Conservation (phyloP, 2,329 filamentous ascomycete genomes). For the Ceratocystis alfenasii region DNA sequence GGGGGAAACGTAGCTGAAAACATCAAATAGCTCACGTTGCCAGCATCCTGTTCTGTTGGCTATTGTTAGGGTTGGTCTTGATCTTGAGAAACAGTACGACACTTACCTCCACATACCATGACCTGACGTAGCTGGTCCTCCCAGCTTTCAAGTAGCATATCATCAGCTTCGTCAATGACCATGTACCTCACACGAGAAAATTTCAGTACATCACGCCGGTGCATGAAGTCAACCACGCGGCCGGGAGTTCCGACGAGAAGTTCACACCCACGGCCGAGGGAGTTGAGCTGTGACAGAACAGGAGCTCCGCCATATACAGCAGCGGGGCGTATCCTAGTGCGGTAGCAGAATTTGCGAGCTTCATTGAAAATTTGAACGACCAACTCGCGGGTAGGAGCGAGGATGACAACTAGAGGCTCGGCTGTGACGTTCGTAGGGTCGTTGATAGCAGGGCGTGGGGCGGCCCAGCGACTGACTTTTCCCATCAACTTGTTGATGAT, state of each 20-base stretch:
- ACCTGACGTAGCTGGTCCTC: slow-evolving; percentile 61
- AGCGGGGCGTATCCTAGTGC: slow-evolving; percentile 84
- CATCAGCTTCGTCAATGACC: slow-evolving; percentile 89
- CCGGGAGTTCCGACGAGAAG: slow-evolving; percentile 81
- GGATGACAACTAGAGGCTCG: slow-evolving; percentile 76
- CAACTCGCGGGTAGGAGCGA: slow-evolving; percentile 79
- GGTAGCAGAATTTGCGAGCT: slow-evolving; percentile 81
- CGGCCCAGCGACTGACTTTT: slow-evolving; percentile 79
- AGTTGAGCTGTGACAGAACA: slow-evolving; percentile 52
- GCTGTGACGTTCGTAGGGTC: slow-evolving; percentile 46
- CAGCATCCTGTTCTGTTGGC: slow-evolving; percentile 58
- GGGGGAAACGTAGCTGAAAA: slow-evolving; percentile 94
- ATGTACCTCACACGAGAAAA: slow-evolving; percentile 66
- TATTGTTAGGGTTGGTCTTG: neutral
- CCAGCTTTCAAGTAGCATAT: slow-evolving; percentile 76
- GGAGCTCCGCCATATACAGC: slow-evolving; percentile 81
- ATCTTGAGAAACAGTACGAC: neutral
- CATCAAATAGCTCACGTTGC: slow-evolving; percentile 58
- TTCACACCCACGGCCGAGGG: slow-evolving; percentile 76
- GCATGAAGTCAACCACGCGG: slow-evolving; percentile 73
- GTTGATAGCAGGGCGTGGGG: slow-evolving; percentile 54
- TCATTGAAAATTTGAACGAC: slow-evolving; percentile 94
- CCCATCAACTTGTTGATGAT: slow-evolving; percentile 88
- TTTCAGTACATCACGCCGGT: slow-evolving; percentile 54
- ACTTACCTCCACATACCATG: slow-evolving; percentile 25